Base-by-base conservation (phyloP, 164 flowering plant species). In the Pachysandra terminalis region DNA sequence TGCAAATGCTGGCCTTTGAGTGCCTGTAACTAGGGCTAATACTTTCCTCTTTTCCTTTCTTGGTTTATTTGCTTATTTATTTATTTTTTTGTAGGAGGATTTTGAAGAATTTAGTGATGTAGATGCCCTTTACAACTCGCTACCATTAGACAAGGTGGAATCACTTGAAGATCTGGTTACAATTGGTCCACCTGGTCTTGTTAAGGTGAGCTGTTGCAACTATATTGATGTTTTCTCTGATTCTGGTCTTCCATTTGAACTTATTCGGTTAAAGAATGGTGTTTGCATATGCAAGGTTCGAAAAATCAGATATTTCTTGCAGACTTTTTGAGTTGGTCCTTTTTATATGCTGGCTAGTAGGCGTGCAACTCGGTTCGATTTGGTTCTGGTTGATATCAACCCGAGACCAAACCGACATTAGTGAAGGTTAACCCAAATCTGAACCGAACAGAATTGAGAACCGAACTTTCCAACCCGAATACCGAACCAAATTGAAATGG, bases 61-160 rank as follows among this genome's bases (percentile, higher is more conserved):
- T n/a, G n/a, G n/a, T n/a, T n/a, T n/a, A n/a, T n/a, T n/a, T n/a
- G n/a, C n/a, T n/a, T n/a, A n/a, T n/a, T n/a, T n/a, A n/a, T n/a
- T n/a, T n/a, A 16, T 56, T 67, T 23, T 69, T 74, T 3, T 81
- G 68, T 37, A 96, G 99, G 99, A 96, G 62, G 97, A 96, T 79
- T 96, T 96, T 83, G 99, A 93, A 24, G 99, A 96, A 52, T 96
- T 96, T 61, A 74, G 81, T 66, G 99, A 96, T 72, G 99, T 96
- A 52, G 99, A 96, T 78, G 96, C 90, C 67, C 86, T 96, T 52
- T 96, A 96, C 80, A 84, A 24, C 76, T 65, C 91, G 45, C 76
- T 96, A 74, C 93, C 96, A 17, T 63, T 96, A 63, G 99, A 96
- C 71, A 89, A 86, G 82, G 94, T 92, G 79, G 99, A 96, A 61